These are phyloP conservation scores for Croton setiger DNA, from an alignment of 441 rosid genomes.

Conservation along the genomic window DNA sequence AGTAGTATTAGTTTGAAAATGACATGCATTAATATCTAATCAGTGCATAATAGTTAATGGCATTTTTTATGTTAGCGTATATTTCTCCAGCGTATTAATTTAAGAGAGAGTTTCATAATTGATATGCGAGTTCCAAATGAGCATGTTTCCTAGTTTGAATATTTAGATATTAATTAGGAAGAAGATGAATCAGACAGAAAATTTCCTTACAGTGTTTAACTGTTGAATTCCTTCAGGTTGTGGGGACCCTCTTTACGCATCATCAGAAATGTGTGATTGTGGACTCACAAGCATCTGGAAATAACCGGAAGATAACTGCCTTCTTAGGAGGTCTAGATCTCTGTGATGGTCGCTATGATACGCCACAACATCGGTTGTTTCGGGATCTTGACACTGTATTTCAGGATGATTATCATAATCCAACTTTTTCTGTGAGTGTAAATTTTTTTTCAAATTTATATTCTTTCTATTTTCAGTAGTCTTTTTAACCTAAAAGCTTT, in stretches of 20 bases:
- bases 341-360: constrained; percentile 92
- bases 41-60: not conserved
- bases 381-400: constrained; percentile 63
- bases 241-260: constrained; percentile 83
- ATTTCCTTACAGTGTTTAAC: constrained; percentile 12
- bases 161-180: not conserved
- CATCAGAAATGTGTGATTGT: constrained; percentile 91
- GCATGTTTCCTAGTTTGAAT: not conserved
- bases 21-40: not conserved
- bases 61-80: not conserved
- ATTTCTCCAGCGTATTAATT: constrained; percentile 1
- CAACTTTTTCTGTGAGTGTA: constrained; percentile 69
- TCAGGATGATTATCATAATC: constrained; percentile 63
- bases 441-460: not conserved
- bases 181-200: not conserved
- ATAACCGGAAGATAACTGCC: constrained; percentile 64
- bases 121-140: constrained; percentile 1
- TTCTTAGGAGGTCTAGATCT: constrained; percentile 86
- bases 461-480: not conserved
- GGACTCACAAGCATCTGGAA: constrained; percentile 76
- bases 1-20: not conserved
- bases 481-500: not conserved
- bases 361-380: constrained; percentile 70
- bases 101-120: not conserved
- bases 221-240: constrained; percentile 49